A percentile compares a stretch with the other conserved stretches of the same genome.
Evolutionary conservation across 495 filamentous ascomycete genomes (phyloP).

Genomic region (Annulohypoxylon maeteangense): DNA sequence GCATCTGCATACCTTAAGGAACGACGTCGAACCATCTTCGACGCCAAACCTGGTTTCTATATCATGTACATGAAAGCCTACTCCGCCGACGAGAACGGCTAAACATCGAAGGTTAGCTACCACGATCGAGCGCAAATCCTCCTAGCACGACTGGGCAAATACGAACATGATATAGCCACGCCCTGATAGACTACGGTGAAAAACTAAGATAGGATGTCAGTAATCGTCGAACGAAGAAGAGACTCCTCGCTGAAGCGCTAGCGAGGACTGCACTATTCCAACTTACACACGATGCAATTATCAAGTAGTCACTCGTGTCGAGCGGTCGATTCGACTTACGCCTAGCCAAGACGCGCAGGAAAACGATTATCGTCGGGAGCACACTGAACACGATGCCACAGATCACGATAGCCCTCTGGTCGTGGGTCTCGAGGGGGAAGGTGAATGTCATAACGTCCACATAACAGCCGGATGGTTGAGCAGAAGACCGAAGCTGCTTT

Average conservation of each 20-base stretch:
- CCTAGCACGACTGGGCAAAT: constrained; percentile 9
- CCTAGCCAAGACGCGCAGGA: constrained; percentile 40
- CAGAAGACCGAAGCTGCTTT: constrained; percentile 12
- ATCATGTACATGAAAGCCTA: constrained; percentile 35
- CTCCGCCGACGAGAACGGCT: constrained; percentile 39
- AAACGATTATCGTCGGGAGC: constrained; percentile 34
- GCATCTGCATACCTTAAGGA: constrained; percentile 25
- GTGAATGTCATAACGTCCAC: constrained; percentile 33
- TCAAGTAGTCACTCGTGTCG: constrained; percentile 46
- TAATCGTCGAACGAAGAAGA: background rate
- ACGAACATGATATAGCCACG: constrained; percentile 37
- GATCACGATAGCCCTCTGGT: constrained; percentile 39
- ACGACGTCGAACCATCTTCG: constrained; percentile 18
- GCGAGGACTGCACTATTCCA: constrained; percentile 6
- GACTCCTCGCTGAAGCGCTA: background rate
- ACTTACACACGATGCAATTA: constrained; percentile 46
- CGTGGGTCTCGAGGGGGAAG: constrained; percentile 45
- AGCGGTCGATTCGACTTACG: constrained; percentile 34
- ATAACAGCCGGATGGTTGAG: constrained; percentile 21
- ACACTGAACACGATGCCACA: constrained; percentile 40
- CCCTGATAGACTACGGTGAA: constrained; percentile 39
- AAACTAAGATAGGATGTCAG: constrained; percentile 17
- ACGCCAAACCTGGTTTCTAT: constrained; percentile 37
- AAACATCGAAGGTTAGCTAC: constrained; percentile 17
- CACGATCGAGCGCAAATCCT: background rate